phyloP scores from a whole-genome alignment of 2,329 filamentous ascomycete species.

The Aureobasidium sp. region DNA sequence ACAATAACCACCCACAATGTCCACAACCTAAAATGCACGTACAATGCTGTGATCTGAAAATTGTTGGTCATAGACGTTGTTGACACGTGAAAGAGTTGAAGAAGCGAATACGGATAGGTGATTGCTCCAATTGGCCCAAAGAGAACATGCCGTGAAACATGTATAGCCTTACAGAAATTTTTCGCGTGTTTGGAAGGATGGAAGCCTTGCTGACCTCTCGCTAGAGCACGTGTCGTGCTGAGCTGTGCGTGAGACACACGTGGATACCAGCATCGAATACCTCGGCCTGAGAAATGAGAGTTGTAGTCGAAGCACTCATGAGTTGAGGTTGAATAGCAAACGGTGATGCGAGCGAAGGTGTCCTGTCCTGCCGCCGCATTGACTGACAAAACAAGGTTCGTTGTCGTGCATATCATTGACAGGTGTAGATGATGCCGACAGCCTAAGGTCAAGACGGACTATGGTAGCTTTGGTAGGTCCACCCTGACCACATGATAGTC shows the following conservation, averaged over 20 bases:
- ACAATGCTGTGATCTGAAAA: not conserved
- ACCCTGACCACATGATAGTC: not conserved
- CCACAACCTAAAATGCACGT: not conserved
- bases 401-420: not conserved
- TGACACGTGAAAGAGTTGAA: not conserved
- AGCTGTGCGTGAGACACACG: not conserved
- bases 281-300: not conserved
- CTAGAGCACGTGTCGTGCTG: not conserved
- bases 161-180: not conserved
- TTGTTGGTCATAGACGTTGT: not conserved
- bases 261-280: not conserved
- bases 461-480: not conserved
- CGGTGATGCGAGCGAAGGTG: not conserved
- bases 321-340: not conserved
- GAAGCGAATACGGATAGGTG: not conserved
- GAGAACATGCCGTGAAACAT: not conserved
- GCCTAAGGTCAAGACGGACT: not conserved
- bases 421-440: not conserved
- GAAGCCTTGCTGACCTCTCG: not conserved
- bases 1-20: not conserved
- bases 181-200: not conserved
- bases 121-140: not conserved
- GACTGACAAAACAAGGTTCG: not conserved
- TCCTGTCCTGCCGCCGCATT: not conserved
- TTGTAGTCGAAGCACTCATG: not conserved